Base-by-base conservation (phyloP, 2,329 filamentous ascomycete species). In the Emmonsiellopsis sp. region DNA sequence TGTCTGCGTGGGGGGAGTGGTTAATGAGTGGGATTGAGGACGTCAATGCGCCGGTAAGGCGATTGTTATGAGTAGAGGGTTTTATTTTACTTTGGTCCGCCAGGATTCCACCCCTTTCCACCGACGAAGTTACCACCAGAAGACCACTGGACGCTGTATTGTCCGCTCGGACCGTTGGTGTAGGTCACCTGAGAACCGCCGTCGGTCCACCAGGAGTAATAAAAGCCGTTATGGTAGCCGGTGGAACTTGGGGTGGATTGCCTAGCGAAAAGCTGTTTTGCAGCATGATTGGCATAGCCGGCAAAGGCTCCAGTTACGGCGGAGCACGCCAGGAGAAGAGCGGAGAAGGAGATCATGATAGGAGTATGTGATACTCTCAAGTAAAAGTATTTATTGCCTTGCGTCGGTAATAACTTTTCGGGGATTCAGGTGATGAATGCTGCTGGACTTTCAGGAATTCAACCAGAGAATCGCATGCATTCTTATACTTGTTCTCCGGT, bases 161-260 rank as follows among this genome's bases (percentile, higher is more conserved):
- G 64, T 26, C 80, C 79, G 16, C 66, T 75, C 4, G 66, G 64
- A 16, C 73, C 75, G 66, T 82, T 83, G 62, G 74, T 79, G 70
- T 83, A 83, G 40, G 70, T 76, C 7, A 78, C 76, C 42, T 68
- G 63, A 38, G 69, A 73, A n/a, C 66, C 70, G 32, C 76, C 75
- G 55, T 83, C 79, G 53, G 75, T 80, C 79, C 79, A 84, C 71
- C 75, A 82, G 7, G 77, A 80, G 67, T 79, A 83, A 71, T 77
- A 83, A 70, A 74, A 83, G 52, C 79, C 79, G 61, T 80, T 76
- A 69, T 78, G 70, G 6, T 71, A 77, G 48, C 79, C 80, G 2
- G 75, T 77, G 11, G 69, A 66, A 58, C 72, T 77, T 51, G 71
- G 64, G 31, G 78, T 78, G 20, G 20, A 26, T 26, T 26, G 20